Base-by-base conservation (phyloP, 768 basidiomycete genomes). In the Lentinula edodes region DNA sequence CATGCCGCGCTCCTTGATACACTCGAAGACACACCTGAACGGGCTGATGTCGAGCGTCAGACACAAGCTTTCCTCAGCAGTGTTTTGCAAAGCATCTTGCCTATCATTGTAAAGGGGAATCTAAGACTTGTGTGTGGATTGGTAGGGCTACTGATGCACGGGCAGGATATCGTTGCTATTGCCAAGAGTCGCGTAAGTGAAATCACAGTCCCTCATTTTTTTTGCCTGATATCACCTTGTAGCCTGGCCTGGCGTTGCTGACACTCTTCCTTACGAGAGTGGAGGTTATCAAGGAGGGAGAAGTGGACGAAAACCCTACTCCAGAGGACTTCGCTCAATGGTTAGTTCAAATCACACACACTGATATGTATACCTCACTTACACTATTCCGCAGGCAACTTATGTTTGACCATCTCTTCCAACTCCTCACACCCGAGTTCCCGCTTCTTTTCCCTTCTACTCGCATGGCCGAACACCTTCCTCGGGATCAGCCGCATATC, bases 221-320 rank as follows among this genome's bases (percentile, higher is more conserved):
- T 56, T 60, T 43, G 63, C 66, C 39, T 48, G 46, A 28, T 42
- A 53, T 43, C 20, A 48, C 32, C 28, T 28, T 20, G 39, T 54
- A 98, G 95, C 94, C 97, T 60, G 97, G 95, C 39, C 78, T 98
- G 32, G 92, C 93, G 2, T 80, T 98, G 55, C 78, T 98, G 63
- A 98, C 95, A 0, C 79, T 95, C 50, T 89, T 98, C 72, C 78
- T 98, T 58, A 94, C 91, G 65, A 88, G 93, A 28, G 96, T 94
- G n/a, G 93, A 95, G 72, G 84, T 91, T 16, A 88, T 98, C 68
- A 93, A 93, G 70, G 89, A 95, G 67, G 82, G 82, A 2, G 87
- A 90, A 34, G 66, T 78, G 48, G 72, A 79, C 18, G 86, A 89
- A 50, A 67, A 79, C 42, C 85, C 87, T 39, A 80, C 87, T 0